phyloP scores from a whole-genome alignment of 2,329 filamentous ascomycete species.

The Cercospora sp. region DNA sequence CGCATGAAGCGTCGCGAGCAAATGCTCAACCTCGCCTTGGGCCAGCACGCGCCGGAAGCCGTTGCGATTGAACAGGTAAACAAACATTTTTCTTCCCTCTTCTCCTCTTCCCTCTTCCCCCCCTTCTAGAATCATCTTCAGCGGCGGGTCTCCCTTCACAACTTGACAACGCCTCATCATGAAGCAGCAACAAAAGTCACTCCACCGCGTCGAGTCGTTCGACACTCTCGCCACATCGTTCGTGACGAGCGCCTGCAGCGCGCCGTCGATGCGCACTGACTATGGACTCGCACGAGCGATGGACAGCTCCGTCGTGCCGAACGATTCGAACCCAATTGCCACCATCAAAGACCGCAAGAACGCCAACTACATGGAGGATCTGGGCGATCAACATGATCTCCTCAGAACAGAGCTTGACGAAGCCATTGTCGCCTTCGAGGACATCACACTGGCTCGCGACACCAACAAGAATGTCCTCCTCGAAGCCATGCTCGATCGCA shows the following conservation, averaged over 20 bases:
- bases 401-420: conserved; percentile 9
- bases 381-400: background rate
- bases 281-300: conserved; percentile 20
- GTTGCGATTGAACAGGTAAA: background rate
- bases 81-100: background rate
- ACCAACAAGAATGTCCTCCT: conserved; percentile 13
- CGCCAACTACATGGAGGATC: conserved; percentile 15
- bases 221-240: conserved; percentile 10
- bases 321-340: conserved; percentile 15
- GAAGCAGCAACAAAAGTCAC: background rate
- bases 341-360: conserved; percentile 22
- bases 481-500: conserved; percentile 13
- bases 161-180: background rate
- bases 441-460: conserved; percentile 2
- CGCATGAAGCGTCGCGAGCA: conserved; percentile 4
- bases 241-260: conserved; percentile 17
- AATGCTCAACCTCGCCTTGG: background rate
- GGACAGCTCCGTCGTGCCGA: conserved; percentile 11
- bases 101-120: background rate
- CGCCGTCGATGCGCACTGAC: conserved; percentile 7
- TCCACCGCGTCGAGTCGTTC: background rate
- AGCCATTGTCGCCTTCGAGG: conserved; percentile 10
- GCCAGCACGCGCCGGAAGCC: background rate
- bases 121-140: background rate
- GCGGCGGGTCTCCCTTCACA: background rate